Evolutionary conservation across 306 rosid genomes (phyloP), one percentile per base, ranked within the genome.

Genomic region (Rosa lucieae): DNA sequence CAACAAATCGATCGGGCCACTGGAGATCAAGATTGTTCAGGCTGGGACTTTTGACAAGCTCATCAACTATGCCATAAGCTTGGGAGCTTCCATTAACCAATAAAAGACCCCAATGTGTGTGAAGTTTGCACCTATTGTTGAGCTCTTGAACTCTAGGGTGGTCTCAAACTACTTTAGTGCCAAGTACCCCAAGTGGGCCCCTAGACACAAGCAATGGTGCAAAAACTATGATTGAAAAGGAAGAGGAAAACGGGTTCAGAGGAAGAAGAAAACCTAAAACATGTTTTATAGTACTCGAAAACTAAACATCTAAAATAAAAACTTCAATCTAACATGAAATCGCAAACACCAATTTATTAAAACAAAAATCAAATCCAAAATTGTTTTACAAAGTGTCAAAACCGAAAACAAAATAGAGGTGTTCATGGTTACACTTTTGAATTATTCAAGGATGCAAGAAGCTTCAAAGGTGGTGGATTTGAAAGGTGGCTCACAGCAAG

Each of bases 81-180:
- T 86, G 49, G 99, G 99, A 12, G 98, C 93, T 10, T 95, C 99
- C 1, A 95, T 95, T 2, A 95, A 91, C 43, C 99, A 95, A 82
- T 95, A 95, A 72, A 95, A 95, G 78, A 84, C 99, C 1, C 97
- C 99, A 8, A 90, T 97, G 78, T 94, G 99, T 70, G 99, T 94
- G 10, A 94, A 95, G 43, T 87, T 79, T 85, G 92, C 83, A 39
- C 99, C 97, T 77, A 80, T 95, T 61, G 83, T 95, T 74, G 92
- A 89, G 78, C 88, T 95, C 48, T 72, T 95, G 90, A 89, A 90
- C 82, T 85, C 96, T 0, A 91, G 89, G 89, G 95, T 83, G n/a
- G 79, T 81, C 11, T 75, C 88, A 13, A 81, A 18, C 29, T 92
- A 88, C 78, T 89, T 88, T 12, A 95, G 97, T 73, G 92, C 97